Percentiles rank a stretch among this genome's conserved stretches.
These are phyloP conservation scores for Pseudogymnoascus sp. DNA, from an alignment of 2,329 filamentous ascomycete genomes.

Conservation along the genomic window DNA sequence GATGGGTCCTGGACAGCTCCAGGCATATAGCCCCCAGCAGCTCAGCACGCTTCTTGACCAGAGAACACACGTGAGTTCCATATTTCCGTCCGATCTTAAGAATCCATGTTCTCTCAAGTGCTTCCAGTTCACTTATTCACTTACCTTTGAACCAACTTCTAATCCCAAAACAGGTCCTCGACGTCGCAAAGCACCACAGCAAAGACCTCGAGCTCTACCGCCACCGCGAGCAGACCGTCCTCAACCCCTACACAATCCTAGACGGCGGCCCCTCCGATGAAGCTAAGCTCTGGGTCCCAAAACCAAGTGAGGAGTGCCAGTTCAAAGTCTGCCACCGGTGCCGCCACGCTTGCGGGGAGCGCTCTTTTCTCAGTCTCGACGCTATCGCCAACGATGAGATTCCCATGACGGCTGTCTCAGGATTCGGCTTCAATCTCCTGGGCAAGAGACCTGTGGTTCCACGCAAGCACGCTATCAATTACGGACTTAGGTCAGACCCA, in stretches of 20 bases:
- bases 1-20: constrained; percentile 35
- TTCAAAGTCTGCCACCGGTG: constrained; percentile 44
- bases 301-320: constrained; percentile 37
- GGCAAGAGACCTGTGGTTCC: constrained; percentile 33
- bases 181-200: neutral
- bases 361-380: constrained; percentile 42
- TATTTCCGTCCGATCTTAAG: neutral
- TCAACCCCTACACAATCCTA: neutral
- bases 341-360: constrained; percentile 35
- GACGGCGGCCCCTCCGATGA: neutral
- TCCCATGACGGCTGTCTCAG: constrained; percentile 40
- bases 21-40: constrained; percentile 40
- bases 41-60: constrained; percentile 41
- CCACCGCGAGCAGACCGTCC: neutral
- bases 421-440: constrained; percentile 43
- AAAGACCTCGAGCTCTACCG: neutral
- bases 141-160: neutral
- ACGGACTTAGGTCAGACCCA: constrained; percentile 22
- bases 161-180: constrained; percentile 8
- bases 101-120: neutral
- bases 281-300: constrained; percentile 32
- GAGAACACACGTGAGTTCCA: constrained; percentile 37
- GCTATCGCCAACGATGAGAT: constrained; percentile 43
- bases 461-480: constrained; percentile 19
- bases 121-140: neutral